Evolutionary conservation across 768 basidiomycete genomes (phyloP).

Genomic region (Rhodotorula toruloides): DNA sequence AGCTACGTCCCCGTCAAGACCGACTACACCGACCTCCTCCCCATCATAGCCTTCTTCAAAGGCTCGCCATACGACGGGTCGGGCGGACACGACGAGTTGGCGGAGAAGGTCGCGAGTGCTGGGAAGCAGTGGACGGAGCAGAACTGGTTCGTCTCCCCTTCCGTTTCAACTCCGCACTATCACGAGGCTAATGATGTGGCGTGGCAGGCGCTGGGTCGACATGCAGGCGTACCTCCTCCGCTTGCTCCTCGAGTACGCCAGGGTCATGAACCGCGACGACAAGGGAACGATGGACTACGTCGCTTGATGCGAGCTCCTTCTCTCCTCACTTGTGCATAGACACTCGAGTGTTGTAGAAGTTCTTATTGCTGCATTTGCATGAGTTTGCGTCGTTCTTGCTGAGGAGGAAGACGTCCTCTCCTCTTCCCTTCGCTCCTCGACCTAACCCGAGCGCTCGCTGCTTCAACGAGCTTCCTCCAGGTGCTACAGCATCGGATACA

Average conservation of each 20-base stretch:
- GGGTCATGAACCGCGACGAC: constrained; percentile 18
- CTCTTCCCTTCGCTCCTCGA: too few species aligned
- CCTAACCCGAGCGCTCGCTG: too few species aligned
- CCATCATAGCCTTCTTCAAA: constrained; percentile 63
- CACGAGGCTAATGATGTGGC: not conserved
- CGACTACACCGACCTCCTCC: constrained; percentile 52
- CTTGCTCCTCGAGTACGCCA: constrained; percentile 29
- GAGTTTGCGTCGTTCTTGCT: too few species aligned
- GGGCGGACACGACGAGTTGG: constrained; percentile 60
- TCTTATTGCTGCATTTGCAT: too few species aligned
- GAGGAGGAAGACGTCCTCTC: too few species aligned
- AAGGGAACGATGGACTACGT: constrained; percentile 5
- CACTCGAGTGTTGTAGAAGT: too few species aligned
- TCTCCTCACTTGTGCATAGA: not conserved
- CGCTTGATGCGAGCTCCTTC: not conserved
- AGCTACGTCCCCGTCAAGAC: constrained; percentile 42
- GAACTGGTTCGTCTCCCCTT: constrained; percentile 32
- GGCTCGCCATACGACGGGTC: constrained; percentile 49
- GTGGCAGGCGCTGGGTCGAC: not conserved
- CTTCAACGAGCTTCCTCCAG: too few species aligned
- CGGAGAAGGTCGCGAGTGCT: constrained; percentile 54
- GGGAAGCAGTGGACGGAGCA: constrained; percentile 47
- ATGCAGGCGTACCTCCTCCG: constrained; percentile 13
- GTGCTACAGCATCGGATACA: too few species aligned
- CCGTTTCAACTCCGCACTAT: not conserved